Conservation (phyloP, 202 grass and related monocot species). For the Dendrocalamus latiflorus region DNA sequence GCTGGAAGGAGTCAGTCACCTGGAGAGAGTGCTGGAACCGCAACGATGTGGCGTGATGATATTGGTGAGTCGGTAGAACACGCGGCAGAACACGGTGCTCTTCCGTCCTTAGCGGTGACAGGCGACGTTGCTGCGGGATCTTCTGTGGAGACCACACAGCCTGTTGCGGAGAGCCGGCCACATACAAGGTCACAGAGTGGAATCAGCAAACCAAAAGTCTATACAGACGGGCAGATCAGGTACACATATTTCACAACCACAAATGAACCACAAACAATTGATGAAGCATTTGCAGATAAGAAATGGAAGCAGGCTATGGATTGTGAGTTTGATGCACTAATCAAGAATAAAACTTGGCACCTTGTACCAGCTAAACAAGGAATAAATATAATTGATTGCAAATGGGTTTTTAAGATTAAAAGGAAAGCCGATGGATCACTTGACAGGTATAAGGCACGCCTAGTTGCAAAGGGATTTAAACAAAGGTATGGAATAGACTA, state of each 20-base stretch:
- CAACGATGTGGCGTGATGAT: no score
- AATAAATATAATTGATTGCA: not conserved
- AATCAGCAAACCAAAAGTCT: no score
- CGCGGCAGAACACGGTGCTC: no score
- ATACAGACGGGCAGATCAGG: no score
- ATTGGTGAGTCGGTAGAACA: no score
- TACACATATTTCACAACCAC: not conserved
- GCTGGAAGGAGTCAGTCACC: no score
- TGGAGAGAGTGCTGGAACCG: no score
- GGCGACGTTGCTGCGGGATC: no score
- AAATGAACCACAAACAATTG: not conserved
- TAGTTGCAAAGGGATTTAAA: not conserved
- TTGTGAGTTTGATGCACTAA: not conserved
- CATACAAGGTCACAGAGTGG: no score
- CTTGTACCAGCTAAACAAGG: not conserved
- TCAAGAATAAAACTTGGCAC: not conserved
- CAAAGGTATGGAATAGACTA: not conserved
- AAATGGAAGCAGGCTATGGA: not conserved
- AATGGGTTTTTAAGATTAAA: not conserved
- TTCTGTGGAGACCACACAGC: fast-evolving
- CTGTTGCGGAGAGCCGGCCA: fast-evolving
- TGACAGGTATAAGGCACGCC: not conserved
- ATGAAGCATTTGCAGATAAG: not conserved
- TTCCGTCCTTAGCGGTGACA: no score
- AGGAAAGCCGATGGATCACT: not conserved